Evolutionary conservation across 176 grass and related monocot species (phyloP).

Genomic region (Musa beccarii): DNA sequence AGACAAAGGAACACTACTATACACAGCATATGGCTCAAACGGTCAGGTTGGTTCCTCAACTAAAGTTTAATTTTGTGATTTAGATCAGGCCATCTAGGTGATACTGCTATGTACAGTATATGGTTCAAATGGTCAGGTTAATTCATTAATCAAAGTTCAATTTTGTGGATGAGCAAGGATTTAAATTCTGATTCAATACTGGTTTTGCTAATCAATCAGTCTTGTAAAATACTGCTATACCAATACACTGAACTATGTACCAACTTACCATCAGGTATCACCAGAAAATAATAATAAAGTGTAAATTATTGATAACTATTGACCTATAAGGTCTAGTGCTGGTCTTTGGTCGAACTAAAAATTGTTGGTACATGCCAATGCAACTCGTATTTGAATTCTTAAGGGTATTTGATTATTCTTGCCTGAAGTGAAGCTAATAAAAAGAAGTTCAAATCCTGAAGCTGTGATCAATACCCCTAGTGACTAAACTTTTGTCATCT

Average conservation of each 20-base stretch:
- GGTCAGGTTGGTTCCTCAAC: conserved; percentile 52
- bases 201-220: no score
- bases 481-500: not conserved
- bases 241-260: no score
- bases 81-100: not conserved
- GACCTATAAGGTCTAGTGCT: no score
- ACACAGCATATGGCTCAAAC: conserved; percentile 82
- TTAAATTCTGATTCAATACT: not conserved
- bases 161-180: not conserved
- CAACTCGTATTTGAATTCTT: no score
- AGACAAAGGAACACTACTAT: conserved; percentile 83
- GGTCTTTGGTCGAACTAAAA: no score
- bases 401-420: not conserved
- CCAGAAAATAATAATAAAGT: no score
- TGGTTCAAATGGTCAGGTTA: conserved; percentile 90
- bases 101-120: conserved; percentile 53
- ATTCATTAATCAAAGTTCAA: not conserved
- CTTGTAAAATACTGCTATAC: no score
- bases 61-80: not conserved
- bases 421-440: not conserved
- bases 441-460: not conserved
- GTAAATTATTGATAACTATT: no score
- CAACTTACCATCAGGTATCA: no score
- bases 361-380: no score
- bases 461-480: not conserved